Conservation (phyloP, 176 grass and related monocot species). For the Typha latifolia region DNA sequence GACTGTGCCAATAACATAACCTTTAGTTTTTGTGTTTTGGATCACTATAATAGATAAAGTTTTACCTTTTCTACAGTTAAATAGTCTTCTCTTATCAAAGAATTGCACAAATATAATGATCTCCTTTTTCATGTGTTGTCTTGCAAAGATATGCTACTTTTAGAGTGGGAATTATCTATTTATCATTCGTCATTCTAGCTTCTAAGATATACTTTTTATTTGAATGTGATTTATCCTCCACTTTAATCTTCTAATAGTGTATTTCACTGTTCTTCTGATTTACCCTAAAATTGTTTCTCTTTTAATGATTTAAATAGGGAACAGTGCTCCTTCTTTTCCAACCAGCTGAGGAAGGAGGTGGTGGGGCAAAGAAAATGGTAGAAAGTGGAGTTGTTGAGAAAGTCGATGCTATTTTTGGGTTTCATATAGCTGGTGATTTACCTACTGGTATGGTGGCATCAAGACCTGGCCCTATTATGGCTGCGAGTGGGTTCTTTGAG, state of each 20-base stretch:
- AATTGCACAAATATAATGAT: background rate
- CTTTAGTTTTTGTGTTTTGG: background rate
- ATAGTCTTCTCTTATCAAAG: background rate
- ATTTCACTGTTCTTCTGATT: background rate
- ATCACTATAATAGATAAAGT: background rate
- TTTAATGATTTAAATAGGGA: conserved; percentile 44
- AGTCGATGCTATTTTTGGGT: conserved; percentile 75
- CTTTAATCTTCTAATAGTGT: background rate
- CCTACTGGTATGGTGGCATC: conserved; percentile 60
- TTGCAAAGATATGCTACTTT: no score
- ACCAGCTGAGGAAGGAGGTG: conserved; percentile 88
- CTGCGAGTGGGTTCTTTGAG: conserved; percentile 81
- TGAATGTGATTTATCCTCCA: no score
- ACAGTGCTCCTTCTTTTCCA: conserved; percentile 76
- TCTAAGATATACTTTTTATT: no score
- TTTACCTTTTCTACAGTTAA: background rate
- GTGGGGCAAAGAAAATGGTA: conserved; percentile 86
- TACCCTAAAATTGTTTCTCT: background rate
- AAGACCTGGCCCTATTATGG: conserved; percentile 69
- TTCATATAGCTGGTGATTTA: conserved; percentile 43
- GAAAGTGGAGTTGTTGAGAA: conserved; percentile 62
- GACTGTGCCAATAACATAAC: background rate
- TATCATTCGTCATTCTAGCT: background rate
- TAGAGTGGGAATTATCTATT: background rate
- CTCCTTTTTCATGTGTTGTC: background rate